These are phyloP conservation scores for Mycena maculata DNA, from an alignment of 768 basidiomycete species.

Conservation along the genomic window DNA sequence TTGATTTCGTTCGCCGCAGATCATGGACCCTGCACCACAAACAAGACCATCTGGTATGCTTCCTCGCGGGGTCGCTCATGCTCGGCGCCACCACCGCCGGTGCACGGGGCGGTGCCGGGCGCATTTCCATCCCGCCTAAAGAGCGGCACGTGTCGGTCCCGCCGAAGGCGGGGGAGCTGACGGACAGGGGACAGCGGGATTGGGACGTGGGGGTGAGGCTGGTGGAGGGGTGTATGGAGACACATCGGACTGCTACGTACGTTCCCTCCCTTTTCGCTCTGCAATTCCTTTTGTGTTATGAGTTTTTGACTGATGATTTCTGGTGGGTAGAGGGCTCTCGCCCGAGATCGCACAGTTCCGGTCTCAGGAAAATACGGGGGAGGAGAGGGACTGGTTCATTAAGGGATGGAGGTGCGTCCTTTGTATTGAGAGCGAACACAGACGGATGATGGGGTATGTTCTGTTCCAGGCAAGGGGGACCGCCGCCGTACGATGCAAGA, in stretches of 20 bases:
- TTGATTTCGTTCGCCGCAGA: too few species aligned
- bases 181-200: conserved; percentile 64
- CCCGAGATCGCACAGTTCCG: conserved; percentile 80
- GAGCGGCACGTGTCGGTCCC: conserved; percentile 67
- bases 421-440: too few species aligned
- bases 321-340: conserved; percentile 62
- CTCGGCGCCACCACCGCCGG: conserved; percentile 73
- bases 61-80: conserved; percentile 81
- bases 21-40: conserved; percentile 69
- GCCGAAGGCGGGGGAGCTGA: conserved; percentile 60
- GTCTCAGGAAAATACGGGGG: conserved; percentile 51
- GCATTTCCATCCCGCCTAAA: too few species aligned
- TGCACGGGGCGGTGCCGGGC: conserved; percentile 44
- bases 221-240: conserved; percentile 76
- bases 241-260: conserved; percentile 71
- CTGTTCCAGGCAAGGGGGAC: conserved; percentile 34
- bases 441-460: too few species aligned
- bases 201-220: conserved; percentile 74
- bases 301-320: not conserved
- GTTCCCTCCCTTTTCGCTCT: conserved; percentile 35
- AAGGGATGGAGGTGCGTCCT: conserved; percentile 60
- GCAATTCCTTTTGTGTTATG: not conserved
- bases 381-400: conserved; percentile 75
- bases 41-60: conserved; percentile 88
- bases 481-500: conserved; percentile 36